A percentile compares a stretch with the other conserved stretches of the same genome.
These are phyloP conservation scores for Discostella stelligeroides DNA, from an alignment of 108 stramenopile genomes.

Conservation along the genomic window DNA sequence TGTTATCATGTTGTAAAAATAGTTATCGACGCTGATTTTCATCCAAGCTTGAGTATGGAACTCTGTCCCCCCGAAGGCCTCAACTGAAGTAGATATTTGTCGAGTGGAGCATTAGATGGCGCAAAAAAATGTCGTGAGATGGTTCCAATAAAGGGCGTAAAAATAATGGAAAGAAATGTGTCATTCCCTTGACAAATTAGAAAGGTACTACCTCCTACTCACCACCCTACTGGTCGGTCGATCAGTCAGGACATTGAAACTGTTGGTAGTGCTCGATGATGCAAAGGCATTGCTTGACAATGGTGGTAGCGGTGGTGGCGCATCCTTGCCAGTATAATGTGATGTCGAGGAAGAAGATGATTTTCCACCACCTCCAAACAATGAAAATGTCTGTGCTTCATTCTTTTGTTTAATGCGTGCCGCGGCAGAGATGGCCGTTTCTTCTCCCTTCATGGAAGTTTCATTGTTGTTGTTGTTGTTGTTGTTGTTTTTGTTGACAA, in stretches of 20 bases:
- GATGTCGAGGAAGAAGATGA: neutral
- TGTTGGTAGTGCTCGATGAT: constrained; percentile 60
- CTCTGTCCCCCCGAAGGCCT: constrained; percentile 66
- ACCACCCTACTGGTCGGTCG: constrained; percentile 68
- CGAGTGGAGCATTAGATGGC: neutral
- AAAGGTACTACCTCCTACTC: neutral
- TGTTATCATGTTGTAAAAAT: no score
- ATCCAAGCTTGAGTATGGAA: constrained; percentile 40
- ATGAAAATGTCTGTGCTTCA: constrained; percentile 5
- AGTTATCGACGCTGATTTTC: neutral
- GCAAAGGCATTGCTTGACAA: constrained; percentile 69
- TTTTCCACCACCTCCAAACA: neutral
- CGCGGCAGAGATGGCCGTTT: constrained; percentile 11
- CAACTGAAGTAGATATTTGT: constrained; percentile 5
- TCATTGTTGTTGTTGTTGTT: constrained; percentile 23
- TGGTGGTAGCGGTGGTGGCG: neutral
- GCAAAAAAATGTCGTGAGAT: neutral
- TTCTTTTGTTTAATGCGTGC: constrained; percentile 32
- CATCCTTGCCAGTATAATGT: constrained; percentile 1
- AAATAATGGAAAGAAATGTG: no score
- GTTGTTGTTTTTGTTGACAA: neutral
- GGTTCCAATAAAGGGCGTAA: neutral
- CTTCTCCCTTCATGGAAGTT: neutral
- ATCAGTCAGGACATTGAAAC: constrained; percentile 73
- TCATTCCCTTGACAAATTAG: no score